Evolutionary conservation across 164 flowering plant genomes (phyloP), one percentile per base, ranked within the genome.

Genomic region (Paratinospora sagittata): DNA sequence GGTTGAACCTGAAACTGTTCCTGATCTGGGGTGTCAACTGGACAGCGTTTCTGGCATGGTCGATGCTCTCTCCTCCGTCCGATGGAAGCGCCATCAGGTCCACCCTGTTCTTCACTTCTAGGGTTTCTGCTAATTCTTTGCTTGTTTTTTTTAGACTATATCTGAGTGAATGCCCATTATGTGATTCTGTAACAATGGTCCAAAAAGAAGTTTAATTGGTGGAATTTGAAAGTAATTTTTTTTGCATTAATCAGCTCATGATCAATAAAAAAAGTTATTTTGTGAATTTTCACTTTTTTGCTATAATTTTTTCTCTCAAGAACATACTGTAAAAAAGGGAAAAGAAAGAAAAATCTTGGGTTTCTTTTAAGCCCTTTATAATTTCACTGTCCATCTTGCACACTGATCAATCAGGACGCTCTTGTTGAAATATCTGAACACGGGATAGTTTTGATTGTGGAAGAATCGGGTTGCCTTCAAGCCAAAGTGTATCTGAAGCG

Each of bases 401-500:
- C 14, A 30, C 14, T 26, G 19, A 73, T 70, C 21, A 60, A 23
- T 64, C 67, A 95, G 97, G 98, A 92, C 57, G 96, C 99, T 1
- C 82, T 95, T 6, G 45, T 95, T 27, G 98, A 95, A 72, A 58
- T 95, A 27, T 89, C 96, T 0, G 99, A 95, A 37, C 99, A 95
- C 73, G 97, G 99, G 19, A 71, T 95, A 37, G 93, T 95, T 11
- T 70, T 92, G 79, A 88, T 91, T 21, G 97, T 92, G 0, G 96
- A 95, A 78, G 99, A 95, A 67, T 80, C 87, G 26, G 84, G 89
- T 62, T 95, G 99, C 71, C 93, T 95, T 69, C 98, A 92, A 64
- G 99, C 96, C 79, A 92, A 92, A 82, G 97, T 92, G 49, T 95
- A 92, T 82, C 87, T 92, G n/a, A 88, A 92, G 78, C 82, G 89